Conservation (phyloP, 1,284 basidiomycete species). For the Amylostereum areolatum region DNA sequence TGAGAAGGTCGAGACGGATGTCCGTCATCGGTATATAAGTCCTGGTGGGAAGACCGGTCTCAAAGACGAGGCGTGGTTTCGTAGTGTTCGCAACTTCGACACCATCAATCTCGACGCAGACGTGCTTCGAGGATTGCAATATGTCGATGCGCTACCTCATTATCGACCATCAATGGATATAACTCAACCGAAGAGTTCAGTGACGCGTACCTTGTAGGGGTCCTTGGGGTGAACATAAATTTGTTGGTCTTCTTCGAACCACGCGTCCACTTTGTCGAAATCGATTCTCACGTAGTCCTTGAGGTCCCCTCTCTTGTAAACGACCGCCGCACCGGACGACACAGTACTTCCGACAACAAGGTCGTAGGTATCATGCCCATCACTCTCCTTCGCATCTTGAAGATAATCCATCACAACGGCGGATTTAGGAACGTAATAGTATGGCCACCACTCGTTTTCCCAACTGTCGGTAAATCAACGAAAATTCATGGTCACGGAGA, state of each 20-base stretch:
- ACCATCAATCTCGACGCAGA: conserved; percentile 55
- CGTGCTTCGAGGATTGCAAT: conserved; percentile 51
- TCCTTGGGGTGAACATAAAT: conserved; percentile 59
- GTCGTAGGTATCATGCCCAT: conserved; percentile 32
- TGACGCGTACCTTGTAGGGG: conserved; percentile 51
- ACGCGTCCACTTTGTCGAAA: conserved; percentile 49
- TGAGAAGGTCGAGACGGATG: conserved; percentile 44
- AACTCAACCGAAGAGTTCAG: background rate
- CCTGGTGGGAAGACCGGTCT: conserved; percentile 49
- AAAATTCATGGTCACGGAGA: background rate
- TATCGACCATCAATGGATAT: background rate
- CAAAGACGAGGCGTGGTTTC: conserved; percentile 49
- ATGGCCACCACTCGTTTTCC: conserved; percentile 47
- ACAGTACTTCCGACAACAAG: conserved; percentile 35
- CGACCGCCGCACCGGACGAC: conserved; percentile 35
- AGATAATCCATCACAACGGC: conserved; percentile 39
- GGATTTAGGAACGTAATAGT: conserved; percentile 43
- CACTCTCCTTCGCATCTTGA: conserved; percentile 20
- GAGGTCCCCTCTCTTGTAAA: conserved; percentile 36
- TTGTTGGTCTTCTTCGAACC: conserved; percentile 66
- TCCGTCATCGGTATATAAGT: conserved; percentile 60
- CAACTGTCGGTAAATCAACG: conserved; percentile 34
- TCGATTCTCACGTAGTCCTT: conserved; percentile 42
- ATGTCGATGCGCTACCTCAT: conserved; percentile 48
- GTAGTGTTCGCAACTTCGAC: conserved; percentile 55